Percentiles rank a stretch among this genome's conserved stretches.
Evolutionary conservation across 768 basidiomycete species (phyloP).

Genomic region (Boletus eberwhitei): DNA sequence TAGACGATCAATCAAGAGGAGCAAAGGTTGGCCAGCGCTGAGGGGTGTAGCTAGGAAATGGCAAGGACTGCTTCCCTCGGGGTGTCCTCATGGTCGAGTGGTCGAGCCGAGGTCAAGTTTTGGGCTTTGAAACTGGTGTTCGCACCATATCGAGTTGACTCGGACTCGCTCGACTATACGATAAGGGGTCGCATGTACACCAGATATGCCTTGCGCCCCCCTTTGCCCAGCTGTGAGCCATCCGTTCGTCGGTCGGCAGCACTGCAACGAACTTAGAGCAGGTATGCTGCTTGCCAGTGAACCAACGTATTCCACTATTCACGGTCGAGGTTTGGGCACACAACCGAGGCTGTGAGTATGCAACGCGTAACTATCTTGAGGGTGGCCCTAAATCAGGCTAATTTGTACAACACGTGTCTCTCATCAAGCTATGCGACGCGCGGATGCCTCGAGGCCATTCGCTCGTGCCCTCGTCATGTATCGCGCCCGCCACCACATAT

Average conservation of each 20-base stretch:
- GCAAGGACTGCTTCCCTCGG: background rate
- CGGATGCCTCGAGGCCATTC: slow-evolving; percentile 32
- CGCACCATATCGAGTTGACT: too few species aligned
- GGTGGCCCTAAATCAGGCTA: slow-evolving; percentile 7
- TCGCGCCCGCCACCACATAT: slow-evolving; percentile 24
- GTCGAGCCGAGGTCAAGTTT: too few species aligned
- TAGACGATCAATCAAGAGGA: background rate
- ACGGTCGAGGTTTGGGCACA: too few species aligned
- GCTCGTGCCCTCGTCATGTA: slow-evolving; percentile 26
- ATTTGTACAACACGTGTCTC: slow-evolving; percentile 22
- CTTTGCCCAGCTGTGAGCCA: slow-evolving; percentile 8
- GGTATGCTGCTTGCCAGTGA: too few species aligned
- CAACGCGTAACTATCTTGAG: slow-evolving; percentile 14
- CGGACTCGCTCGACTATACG: background rate
- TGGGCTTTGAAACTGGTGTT: too few species aligned
- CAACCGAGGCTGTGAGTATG: slow-evolving; percentile 15
- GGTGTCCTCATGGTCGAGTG: too few species aligned
- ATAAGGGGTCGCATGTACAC: background rate
- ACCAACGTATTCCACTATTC: too few species aligned
- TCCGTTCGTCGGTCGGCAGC: too few species aligned
- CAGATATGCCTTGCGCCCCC: background rate
- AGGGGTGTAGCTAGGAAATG: background rate
- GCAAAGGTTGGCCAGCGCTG: background rate
- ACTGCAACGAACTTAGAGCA: slow-evolving; percentile 5
- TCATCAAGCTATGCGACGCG: slow-evolving; percentile 14